phyloP scores from a whole-genome alignment of 1,139 yeast species.

The Keqinozyma sinolaborantium region DNA sequence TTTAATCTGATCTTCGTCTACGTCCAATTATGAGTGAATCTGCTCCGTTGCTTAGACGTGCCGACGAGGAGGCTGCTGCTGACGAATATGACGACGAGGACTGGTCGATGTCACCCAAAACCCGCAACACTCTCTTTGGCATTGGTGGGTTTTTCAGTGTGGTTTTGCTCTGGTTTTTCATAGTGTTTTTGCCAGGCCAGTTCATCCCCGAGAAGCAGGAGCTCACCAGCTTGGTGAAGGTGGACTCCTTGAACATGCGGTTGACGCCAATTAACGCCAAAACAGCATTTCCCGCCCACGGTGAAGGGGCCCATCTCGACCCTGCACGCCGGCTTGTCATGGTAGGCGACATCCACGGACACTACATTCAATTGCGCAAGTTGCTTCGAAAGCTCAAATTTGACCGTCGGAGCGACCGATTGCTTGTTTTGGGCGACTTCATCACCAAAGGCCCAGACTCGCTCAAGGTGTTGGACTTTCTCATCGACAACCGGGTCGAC shows the following conservation, averaged over 20 bases:
- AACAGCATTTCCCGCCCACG: constrained; percentile 5
- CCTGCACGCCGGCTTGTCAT: constrained; percentile 47
- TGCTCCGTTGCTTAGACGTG: not conserved
- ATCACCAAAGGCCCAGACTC: constrained; percentile 83
- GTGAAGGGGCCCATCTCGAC: not conserved
- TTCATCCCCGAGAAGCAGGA: constrained; percentile 33
- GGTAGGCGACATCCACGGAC: constrained; percentile 90
- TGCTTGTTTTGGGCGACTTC: constrained; percentile 82
- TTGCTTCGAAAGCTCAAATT: constrained; percentile 48
- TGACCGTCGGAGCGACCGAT: constrained; percentile 46
- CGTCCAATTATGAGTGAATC: not conserved
- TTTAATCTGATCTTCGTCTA: too few relatives aligned
- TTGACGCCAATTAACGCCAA: constrained; percentile 20
- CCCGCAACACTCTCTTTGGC: constrained; percentile 11
- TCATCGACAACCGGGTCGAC: constrained; percentile 55
- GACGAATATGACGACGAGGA: constrained; percentile 16
- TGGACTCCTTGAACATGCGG: constrained; percentile 20
- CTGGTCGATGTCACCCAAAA: constrained; percentile 12
- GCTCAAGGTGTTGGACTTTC: constrained; percentile 60
- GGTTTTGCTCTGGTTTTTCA: constrained; percentile 25
- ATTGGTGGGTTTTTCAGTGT: constrained; percentile 16
- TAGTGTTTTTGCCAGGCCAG: constrained; percentile 27
- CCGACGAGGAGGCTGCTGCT: constrained; percentile 9
- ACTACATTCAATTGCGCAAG: constrained; percentile 48
- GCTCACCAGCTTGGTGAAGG: constrained; percentile 22